Evolutionary conservation across 2,329 filamentous ascomycete species (phyloP), one percentile per base, ranked within the genome.

Genomic region (Phyllosticta capitalensis): DNA sequence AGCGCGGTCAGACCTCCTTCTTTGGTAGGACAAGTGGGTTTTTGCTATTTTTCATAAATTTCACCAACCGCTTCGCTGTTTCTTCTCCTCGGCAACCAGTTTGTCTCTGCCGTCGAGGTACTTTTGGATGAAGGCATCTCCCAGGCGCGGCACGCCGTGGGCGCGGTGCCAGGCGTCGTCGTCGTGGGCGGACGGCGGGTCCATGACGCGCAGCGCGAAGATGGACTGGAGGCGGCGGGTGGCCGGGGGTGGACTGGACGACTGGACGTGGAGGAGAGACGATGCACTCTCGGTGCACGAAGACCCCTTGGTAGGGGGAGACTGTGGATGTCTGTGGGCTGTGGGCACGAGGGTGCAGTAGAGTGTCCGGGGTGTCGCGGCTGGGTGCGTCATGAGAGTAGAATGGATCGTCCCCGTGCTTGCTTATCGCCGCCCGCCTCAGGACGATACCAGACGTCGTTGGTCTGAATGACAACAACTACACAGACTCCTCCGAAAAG

Each of bases 21-120:
- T 38, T 51, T 10, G 17, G 20, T 20, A 28, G 52, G 26, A 45
- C 38, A 45, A 45, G 38, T 45, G 38, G 38, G 38, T 45, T 45
- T 26, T 9, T 26, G 45, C 28, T 50, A 54, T 51, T 55, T 52
- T 52, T 48, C 52, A 54, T 45, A 56, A 48, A 49, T 51, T 52
- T 56, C 63, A 75, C 80, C 63, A 71, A 88, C 90, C 91, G 71
- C 90, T 91, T 61, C 92, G 85, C 67, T 89, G 83, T 67, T 85
- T 88, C 73, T 89, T 86, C 72, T 97, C 94, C 69, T 95, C 83
- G 19, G 80, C 79, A 60, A 96, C 87, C 56, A 97, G 80, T 24
- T 84, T 85, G 66, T 87, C 81, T 55, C 92, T 83, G 21, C 90
- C 90, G 51, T 83, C 75, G 48, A 95, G 76, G 68, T 95, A 96